Base-by-base conservation (phyloP, 176 grass and related monocot genomes). In the Alopecurus myosuroides region DNA sequence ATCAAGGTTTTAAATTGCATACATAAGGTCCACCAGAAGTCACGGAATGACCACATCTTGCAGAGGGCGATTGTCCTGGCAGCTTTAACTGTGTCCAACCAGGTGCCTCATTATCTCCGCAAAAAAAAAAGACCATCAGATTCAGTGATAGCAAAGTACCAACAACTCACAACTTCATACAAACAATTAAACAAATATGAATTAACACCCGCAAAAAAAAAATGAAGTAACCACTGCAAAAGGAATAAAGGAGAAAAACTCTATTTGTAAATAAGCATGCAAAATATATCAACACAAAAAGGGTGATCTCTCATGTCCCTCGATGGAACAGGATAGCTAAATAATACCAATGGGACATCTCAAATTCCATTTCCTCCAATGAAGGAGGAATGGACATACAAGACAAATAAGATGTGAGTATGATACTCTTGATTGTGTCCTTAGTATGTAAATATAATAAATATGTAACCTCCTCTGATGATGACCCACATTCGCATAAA, bases 81-180 rank as follows among this genome's bases (percentile, higher is more conserved):
- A 95, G 96, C 82, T 89, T 98, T 80, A 98, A 70, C 70, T 98
- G 96, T 78, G 96, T 95, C 93, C 96, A 98, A 55, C 91, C 96
- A 57, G 93, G 93, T 50, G 86, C 70, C 85, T 95, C 96, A 7
- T 94, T 98, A 45, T 94, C 96, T 98, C 90, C 90, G 5, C 3
- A 87, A 82, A 90, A 63, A 82, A 68, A 55, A 84, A 3, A n/a
- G n/a, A 77, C 31, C 20, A 57, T 50, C 50, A 79, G 68, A 30
- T 50, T 78, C 34, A 39, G 50, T 20, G 56, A 77, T 42, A 31
- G 34, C 4, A 69, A 77, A 78, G 33, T 33, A 57, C 28, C 26
- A 42, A 28, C 78, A 12, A n/a, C 60, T 41, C 19, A 19, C 51
- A 39, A 50, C 33, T 48, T 42, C 50, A 70, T 56, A 79, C 14